Conservation (phyloP, 225 moss, liverwort and hornwort genomes). For the Physcomitrium patens region DNA sequence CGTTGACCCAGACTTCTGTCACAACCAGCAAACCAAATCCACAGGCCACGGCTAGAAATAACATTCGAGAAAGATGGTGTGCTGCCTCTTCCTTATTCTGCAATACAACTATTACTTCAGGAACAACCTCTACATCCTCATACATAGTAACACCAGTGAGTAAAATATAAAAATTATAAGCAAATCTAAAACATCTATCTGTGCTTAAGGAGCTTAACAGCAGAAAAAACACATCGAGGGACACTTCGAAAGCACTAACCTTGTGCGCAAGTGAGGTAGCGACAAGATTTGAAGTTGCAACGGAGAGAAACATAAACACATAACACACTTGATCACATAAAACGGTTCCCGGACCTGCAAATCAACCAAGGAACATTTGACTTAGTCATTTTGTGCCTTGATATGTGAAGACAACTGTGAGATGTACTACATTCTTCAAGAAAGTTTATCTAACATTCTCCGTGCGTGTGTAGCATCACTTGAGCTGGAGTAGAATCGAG, state of each 20-base stretch:
- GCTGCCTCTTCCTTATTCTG: slow-evolving; percentile 78
- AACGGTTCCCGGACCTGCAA: slow-evolving; percentile 84
- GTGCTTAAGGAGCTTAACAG: slow-evolving; percentile 1
- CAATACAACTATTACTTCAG: slow-evolving; percentile 12
- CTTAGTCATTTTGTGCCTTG: background rate
- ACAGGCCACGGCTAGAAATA: slow-evolving; percentile 78
- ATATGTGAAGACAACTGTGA: slow-evolving; percentile 8
- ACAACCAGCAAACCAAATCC: slow-evolving; percentile 66
- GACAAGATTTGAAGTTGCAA: slow-evolving; percentile 87
- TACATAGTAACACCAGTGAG: background rate
- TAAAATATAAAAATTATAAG: background rate
- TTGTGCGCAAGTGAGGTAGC: slow-evolving; percentile 89
- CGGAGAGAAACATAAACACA: slow-evolving; percentile 88
- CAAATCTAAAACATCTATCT: slow-evolving; percentile 11
- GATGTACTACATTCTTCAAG: slow-evolving; percentile 5
- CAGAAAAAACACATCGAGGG: background rate
- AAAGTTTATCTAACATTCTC: background rate
- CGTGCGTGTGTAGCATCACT: background rate
- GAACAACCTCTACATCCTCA: slow-evolving; percentile 2
- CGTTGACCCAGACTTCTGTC: slow-evolving; percentile 62
- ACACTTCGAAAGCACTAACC: slow-evolving; percentile 37
- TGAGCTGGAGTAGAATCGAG: background rate
- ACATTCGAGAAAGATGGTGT: slow-evolving; percentile 71
- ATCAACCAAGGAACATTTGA: slow-evolving; percentile 32
- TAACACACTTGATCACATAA: slow-evolving; percentile 77